Conservation (phyloP, 2,329 filamentous ascomycete species). For the Phialophora macrospora region DNA sequence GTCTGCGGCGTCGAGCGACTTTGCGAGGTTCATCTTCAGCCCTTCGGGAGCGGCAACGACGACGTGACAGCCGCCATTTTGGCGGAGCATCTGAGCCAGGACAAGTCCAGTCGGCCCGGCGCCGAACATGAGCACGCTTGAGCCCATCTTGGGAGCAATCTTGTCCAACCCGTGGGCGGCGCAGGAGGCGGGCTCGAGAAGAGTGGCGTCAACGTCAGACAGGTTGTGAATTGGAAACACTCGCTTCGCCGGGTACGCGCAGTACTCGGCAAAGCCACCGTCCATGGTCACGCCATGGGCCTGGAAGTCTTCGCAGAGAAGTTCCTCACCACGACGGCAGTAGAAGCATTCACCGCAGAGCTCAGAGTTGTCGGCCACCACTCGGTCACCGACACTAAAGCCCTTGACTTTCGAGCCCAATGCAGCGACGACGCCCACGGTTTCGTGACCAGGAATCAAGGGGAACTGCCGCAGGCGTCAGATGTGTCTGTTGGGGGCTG, state of each 20-base stretch:
- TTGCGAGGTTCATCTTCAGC: constrained; percentile 72
- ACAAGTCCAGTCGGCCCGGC: constrained; percentile 70
- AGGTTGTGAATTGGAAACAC: constrained; percentile 71
- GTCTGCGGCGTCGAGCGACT: constrained; percentile 54
- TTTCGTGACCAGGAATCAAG: constrained; percentile 70
- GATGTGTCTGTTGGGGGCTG: constrained; percentile 8
- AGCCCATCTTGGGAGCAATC: constrained; percentile 67
- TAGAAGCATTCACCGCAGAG: constrained; percentile 75
- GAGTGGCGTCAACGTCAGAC: constrained; percentile 69
- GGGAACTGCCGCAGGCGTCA: constrained; percentile 57
- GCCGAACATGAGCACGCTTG: constrained; percentile 68
- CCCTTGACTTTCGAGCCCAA: constrained; percentile 63
- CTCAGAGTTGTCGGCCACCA: constrained; percentile 61
- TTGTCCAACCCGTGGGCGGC: constrained; percentile 60
- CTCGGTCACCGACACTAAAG: constrained; percentile 66
- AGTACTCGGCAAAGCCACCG: constrained; percentile 75
- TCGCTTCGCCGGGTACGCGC: constrained; percentile 54
- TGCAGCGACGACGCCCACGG: constrained; percentile 67
- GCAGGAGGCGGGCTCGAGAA: constrained; percentile 72
- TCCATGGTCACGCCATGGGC: constrained; percentile 65
- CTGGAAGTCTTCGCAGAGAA: constrained; percentile 72
- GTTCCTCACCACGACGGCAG: constrained; percentile 69
- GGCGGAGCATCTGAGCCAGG: constrained; percentile 66
- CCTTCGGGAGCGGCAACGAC: constrained; percentile 71
- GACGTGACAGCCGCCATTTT: constrained; percentile 71